A percentile compares a stretch with the other conserved stretches of the same genome.
Evolutionary conservation across 2,329 filamentous ascomycete genomes (phyloP).

Genomic region (Cercospora sojina): DNA sequence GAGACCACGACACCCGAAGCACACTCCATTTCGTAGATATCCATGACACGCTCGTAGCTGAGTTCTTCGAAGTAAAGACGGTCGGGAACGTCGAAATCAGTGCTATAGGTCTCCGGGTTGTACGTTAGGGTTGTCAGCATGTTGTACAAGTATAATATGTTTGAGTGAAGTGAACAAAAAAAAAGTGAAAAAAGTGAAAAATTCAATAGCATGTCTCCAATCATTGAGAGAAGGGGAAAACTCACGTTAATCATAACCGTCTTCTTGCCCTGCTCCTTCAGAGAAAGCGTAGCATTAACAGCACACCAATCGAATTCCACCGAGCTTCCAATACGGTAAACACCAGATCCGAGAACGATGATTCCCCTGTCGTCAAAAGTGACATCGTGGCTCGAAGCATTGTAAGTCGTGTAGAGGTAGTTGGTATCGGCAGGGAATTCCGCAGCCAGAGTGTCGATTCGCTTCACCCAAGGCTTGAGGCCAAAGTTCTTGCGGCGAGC

Average conservation of each 20-base stretch:
- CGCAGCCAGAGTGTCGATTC: conserved; percentile 93
- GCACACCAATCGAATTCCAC: conserved; percentile 99
- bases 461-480: conserved; percentile 95
- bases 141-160: too few relatives aligned
- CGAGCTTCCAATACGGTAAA: conserved; percentile 95
- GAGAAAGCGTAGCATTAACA: conserved; percentile 80
- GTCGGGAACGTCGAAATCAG: conserved; percentile 86
- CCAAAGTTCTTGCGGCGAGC: conserved; percentile 80
- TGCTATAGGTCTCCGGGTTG: conserved; percentile 54
- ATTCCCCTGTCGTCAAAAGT: conserved; percentile 89
- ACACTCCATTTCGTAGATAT: conserved; percentile 82
- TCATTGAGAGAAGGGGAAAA: too few relatives aligned
- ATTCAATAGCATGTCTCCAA: too few relatives aligned
- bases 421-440: conserved; percentile 95
- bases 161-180: too few relatives aligned
- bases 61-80: conserved; percentile 96
- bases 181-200: too few relatives aligned
- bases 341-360: conserved; percentile 86
- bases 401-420: conserved; percentile 97
- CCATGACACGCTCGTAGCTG: conserved; percentile 96
- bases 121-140: conserved; percentile 41
- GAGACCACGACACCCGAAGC: conserved; percentile 89
- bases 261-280: conserved; percentile 88
- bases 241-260: conserved; percentile 86
- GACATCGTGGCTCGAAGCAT: conserved; percentile 89